Evolutionary conservation across 2,329 filamentous ascomycete genomes (phyloP).

Genomic region (Diaporthe ilicicola): DNA sequence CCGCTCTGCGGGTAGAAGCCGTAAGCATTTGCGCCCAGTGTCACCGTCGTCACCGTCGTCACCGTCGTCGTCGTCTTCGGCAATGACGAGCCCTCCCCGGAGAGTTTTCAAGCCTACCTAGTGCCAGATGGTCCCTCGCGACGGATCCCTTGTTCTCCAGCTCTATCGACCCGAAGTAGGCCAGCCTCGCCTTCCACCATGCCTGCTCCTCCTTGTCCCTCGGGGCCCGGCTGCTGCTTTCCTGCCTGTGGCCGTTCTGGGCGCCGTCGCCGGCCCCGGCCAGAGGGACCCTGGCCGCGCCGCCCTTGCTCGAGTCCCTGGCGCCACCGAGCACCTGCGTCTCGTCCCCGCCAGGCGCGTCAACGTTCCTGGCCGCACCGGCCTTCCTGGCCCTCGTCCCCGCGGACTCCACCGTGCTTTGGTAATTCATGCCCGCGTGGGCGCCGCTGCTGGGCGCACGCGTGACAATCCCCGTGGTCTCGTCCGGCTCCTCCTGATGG

Average conservation of each 20-base stretch:
- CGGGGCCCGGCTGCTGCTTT: constrained; percentile 31
- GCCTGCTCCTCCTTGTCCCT: constrained; percentile 40
- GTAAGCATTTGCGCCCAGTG: background rate
- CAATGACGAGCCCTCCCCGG: background rate
- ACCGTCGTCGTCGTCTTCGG: background rate
- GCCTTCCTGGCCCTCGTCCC: constrained; percentile 21
- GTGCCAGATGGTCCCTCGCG: constrained; percentile 80
- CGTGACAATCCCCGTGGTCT: constrained; percentile 29
- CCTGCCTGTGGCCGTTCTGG: constrained; percentile 34
- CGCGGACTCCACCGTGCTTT: constrained; percentile 25
- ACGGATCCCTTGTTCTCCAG: constrained; percentile 88
- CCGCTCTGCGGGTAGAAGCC: constrained; percentile 63
- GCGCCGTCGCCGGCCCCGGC: background rate
- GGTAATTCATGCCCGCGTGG: constrained; percentile 29
- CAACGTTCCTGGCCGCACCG: background rate
- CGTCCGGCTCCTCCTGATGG: constrained; percentile 21
- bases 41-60: background rate
- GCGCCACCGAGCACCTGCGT: background rate
- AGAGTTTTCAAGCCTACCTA: constrained; percentile 62
- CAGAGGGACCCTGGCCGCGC: constrained; percentile 5
- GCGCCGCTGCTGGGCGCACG: constrained; percentile 1
- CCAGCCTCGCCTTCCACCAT: constrained; percentile 61
- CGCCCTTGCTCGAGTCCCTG: constrained; percentile 2
- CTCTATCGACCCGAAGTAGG: constrained; percentile 70
- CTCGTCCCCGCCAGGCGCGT: background rate